These are phyloP conservation scores for Calonectria henricotiae DNA, from an alignment of 2,329 filamentous ascomycete species.

Conservation along the genomic window DNA sequence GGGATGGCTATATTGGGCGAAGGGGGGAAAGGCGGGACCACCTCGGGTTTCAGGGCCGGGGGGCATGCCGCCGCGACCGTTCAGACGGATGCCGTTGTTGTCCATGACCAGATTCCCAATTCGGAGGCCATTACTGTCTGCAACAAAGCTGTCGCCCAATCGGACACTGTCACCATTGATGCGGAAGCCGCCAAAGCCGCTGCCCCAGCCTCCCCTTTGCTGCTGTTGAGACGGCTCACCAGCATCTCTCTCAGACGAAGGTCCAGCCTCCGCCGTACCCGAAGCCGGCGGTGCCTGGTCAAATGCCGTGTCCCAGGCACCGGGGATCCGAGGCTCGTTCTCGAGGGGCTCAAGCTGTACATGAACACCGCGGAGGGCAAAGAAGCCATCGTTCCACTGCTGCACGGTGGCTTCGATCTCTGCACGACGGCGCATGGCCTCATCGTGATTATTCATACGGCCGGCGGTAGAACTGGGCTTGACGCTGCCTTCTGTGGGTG, in stretches of 20 bases:
- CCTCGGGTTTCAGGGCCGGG: constrained; percentile 21
- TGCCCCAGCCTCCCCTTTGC: constrained; percentile 34
- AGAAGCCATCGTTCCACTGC: constrained; percentile 74
- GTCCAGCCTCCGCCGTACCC: constrained; percentile 25
- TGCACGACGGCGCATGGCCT: constrained; percentile 49
- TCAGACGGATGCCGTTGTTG: constrained; percentile 58
- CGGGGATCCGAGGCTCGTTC: constrained; percentile 49
- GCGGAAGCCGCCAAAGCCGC: constrained; percentile 56
- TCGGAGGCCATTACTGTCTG: constrained; percentile 64
- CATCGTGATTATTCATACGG: constrained; percentile 39
- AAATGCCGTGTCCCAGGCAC: constrained; percentile 47
- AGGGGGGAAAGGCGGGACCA: constrained; percentile 27
- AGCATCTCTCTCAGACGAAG: constrained; percentile 38
- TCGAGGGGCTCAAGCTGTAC: constrained; percentile 56
- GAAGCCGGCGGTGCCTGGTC: constrained; percentile 43
- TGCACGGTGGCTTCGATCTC: constrained; percentile 62
- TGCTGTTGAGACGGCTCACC: constrained; percentile 31
- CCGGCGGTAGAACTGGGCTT: constrained; percentile 33
- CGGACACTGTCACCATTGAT: constrained; percentile 64
- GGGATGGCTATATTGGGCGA: constrained; percentile 20
- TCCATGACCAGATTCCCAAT: constrained; percentile 65
- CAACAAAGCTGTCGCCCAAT: constrained; percentile 63
- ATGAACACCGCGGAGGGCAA: constrained; percentile 66
- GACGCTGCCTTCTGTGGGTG: constrained; percentile 34
- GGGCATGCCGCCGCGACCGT: constrained; percentile 24